Percentiles rank a stretch among this genome's conserved stretches.
phyloP scores from a whole-genome alignment of 2,329 filamentous ascomycete genomes.

The Colletotrichum melonis region DNA sequence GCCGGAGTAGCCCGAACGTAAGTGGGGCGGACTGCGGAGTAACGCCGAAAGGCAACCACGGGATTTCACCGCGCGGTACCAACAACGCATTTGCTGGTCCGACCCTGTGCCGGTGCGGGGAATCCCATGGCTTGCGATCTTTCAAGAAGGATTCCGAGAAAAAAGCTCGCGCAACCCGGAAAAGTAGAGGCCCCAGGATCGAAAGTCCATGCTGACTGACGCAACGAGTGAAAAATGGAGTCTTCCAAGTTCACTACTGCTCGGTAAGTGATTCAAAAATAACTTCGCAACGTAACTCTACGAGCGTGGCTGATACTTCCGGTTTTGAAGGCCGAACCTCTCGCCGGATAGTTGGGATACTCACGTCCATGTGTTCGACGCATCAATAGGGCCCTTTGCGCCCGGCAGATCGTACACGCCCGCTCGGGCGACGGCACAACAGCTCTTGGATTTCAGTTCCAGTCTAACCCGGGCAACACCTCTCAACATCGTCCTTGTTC shows the following conservation, averaged over 20 bases:
- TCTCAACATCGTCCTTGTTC: slow-evolving; percentile 1
- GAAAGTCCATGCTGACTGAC: no score
- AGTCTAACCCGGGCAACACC: not conserved
- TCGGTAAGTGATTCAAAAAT: not conserved
- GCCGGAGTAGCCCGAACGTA: not conserved
- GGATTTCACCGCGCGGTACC: not conserved
- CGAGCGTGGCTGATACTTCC: no score
- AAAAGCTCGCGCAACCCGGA: not conserved
- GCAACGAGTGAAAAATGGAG: not conserved
- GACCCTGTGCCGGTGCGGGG: not conserved
- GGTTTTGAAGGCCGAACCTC: not conserved
- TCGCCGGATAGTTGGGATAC: slow-evolving; percentile 19
- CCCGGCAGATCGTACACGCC: slow-evolving; percentile 24
- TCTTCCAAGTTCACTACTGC: not conserved
- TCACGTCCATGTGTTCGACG: slow-evolving; percentile 34
- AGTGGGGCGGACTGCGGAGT: not conserved
- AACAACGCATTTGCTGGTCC: not conserved
- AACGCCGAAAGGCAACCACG: not conserved
- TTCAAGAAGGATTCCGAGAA: not conserved
- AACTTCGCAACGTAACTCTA: no score
- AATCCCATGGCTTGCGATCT: not conserved
- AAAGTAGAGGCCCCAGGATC: no score
- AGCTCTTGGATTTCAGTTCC: slow-evolving; percentile 5
- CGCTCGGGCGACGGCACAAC: not conserved
- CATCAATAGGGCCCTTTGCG: slow-evolving; percentile 14